Evolutionary conservation across 768 basidiomycete genomes (phyloP), one percentile per base, ranked within the genome.

Genomic region (Mycena haematopus): DNA sequence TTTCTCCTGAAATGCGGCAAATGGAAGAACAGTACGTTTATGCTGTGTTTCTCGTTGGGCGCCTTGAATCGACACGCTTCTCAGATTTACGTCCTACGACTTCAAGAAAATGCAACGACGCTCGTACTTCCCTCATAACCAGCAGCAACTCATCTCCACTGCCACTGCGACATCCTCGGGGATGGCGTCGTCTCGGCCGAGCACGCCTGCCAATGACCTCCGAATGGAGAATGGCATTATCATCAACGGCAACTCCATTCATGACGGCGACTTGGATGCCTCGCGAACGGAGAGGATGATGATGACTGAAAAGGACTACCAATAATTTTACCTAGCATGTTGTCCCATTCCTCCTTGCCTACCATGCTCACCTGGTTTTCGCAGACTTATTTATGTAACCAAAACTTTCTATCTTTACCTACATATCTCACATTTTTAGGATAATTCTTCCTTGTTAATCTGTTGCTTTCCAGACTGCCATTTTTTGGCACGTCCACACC

Each of bases 21-120:
- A 97, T 99, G 95, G 97, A 99, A 77, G 95, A 98, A 73, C 95
- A 96, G 95, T 98, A 70, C 62, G 85, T 78, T 40, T n/a, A 35
- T n/a, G 46, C 24, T 29, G 21, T 31, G 19, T 58, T 42, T 22
- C 11, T 63, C 52, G 65, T 22, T 54, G 44, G 15, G 11, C 22
- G 33, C 52, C 56, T 52, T 46, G 58, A 11, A 53, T 50, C 31
- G 9, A 65, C 49, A 13, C 47, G 53, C 21, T 35, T 21, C 17
- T 68, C 38, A 96, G 95, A 75, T 97, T 97, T 75, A 89, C 90
- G 17, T 82, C 90, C 7, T 97, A 97, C 70, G 95, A 98, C 76
- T 96, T 93, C 76, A 90, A 89, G 77, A 91, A 89, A 76, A 95
- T 92, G 88, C 88, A 90, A 71, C 86, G 95, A 38, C 89, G 92